Base-by-base conservation (phyloP, 2,329 filamentous ascomycete genomes). In the Pseudogymnoascus sp. region DNA sequence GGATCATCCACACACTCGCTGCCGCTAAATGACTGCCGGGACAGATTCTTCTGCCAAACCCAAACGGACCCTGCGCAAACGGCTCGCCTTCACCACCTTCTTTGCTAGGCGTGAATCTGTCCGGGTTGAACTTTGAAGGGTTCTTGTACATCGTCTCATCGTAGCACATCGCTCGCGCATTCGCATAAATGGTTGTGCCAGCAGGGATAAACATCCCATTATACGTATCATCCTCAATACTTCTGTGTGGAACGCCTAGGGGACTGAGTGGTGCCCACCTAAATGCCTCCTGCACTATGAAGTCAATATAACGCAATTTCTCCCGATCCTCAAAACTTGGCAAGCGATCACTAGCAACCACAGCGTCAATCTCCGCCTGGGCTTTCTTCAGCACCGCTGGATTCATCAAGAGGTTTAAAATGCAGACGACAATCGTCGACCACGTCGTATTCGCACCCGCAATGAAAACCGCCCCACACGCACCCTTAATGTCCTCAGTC, bases 81-180 rank as follows among this genome's bases (percentile, higher is more conserved):
- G 80, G 77, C 68, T 80, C 78, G 21, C 76, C 76, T 31, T 69
- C 69, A 67, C 67, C 78, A 8, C 75, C 73, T 55, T 75, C 66
- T 5, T 69, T 64, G 3, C 62, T 60, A 0, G 73, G 69, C 1
- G 70, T 60, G 65, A 76, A 82, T 5, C 80, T 72, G 61, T 79
- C 76, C 0, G 80, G 79, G 39, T 79, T 73, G 65, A 82, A 82
- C 5, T 62, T 63, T 18, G 77, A 73, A 1, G 79, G 77, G 59
- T 78, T 64, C 3, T 60, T 62, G 70, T 81, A 82, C 1, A 73
- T 69, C 3, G 61, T 58, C 59, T 74, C 66, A 64, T 82, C 76
- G 48, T 82, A 81, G 69, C 82, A 81, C 72, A 87, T 81, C 39
- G 79, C 78, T 75, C 79, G 82, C 60, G 65, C 76, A 79, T 82